phyloP scores from a whole-genome alignment of 208 protist species.

The Porcisia deanei region DNA sequence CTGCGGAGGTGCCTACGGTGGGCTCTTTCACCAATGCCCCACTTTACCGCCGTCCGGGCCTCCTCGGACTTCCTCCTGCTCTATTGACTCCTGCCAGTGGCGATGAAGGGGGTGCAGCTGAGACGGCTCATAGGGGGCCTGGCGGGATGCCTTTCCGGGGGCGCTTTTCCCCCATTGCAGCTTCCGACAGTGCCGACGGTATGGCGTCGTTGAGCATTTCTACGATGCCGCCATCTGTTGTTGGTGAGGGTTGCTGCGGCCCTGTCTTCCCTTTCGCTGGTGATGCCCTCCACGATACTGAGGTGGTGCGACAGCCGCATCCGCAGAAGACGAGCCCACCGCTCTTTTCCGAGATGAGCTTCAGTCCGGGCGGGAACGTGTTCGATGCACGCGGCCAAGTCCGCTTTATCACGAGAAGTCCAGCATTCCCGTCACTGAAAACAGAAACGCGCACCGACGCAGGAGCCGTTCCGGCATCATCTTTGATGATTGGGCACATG shows the following conservation, averaged over 20 bases:
- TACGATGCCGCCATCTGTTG: conserved; percentile 5
- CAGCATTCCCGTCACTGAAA: not conserved
- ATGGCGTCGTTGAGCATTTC: not conserved
- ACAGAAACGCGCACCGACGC: not conserved
- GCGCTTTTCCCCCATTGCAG: conserved; percentile 7
- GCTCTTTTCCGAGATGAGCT: not conserved
- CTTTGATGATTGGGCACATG: not conserved
- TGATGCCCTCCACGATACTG: not conserved
- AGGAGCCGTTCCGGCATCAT: not conserved
- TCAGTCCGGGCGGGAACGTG: not conserved
- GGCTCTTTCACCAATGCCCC: conserved; percentile 19
- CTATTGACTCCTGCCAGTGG: not conserved
- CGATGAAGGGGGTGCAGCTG: not conserved
- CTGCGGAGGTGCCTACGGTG: conserved; percentile 1
- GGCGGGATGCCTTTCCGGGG: not conserved
- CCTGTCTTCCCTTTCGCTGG: not conserved
- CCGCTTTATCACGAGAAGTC: not conserved
- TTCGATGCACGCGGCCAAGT: not conserved
- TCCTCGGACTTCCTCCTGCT: not conserved
- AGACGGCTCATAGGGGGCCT: not conserved
- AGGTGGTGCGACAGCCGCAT: not conserved
- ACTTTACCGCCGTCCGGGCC: conserved; percentile 7
- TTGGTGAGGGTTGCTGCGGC: not conserved
- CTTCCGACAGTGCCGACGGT: conserved; percentile 1
- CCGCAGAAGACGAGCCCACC: not conserved